Base-by-base conservation (phyloP, 352 stramenopile genomes). In the Thalassiosira ordinaria region DNA sequence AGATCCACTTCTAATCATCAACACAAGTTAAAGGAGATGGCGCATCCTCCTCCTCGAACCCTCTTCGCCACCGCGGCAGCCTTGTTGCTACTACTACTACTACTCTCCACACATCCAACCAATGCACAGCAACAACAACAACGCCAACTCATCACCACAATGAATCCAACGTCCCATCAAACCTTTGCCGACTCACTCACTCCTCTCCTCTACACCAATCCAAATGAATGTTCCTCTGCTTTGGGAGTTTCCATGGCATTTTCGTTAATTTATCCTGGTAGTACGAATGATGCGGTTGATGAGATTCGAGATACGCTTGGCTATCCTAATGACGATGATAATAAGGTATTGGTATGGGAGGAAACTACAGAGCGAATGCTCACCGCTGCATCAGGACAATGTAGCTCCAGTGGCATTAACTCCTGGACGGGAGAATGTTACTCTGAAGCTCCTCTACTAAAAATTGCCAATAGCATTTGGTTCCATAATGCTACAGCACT, bases 211-310 rank as follows among this genome's bases (percentile, higher is more conserved):
- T 78, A 78, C 26, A 20, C 13, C 7, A 78, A 78, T 5, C 26
- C 24, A 16, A 81, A 81, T 49, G 73, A 81, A 44, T 77, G 39
- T 41, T 52, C 64, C 9, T 81, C 73, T n/a, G 14, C 73, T 5
- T 33, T 68, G 35, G 64, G 73, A 0, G 65, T 81, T 14, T 81
- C 73, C 9, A 76, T 81, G 73, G 73, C 64, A 0, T 71, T 81
- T 14, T 44, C 27, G 29, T 33, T 80, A 4, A n/a, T 75, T 24
- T 80, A 69, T 64, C 62, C 61, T 14, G 41, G 71, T 18, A 39
- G 18, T 51, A 62, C 52, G 20, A 41, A 52, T 56, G 63, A 67
- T 55, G 55, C 27, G 14, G 20, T 51, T 6, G 31, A 41, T 60
- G 18, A 74, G 33, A 59, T 81, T 8, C 24, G 51, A 22, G 51